Conservation (phyloP, 129 eudicot species). For the Flaveria linearis region DNA sequence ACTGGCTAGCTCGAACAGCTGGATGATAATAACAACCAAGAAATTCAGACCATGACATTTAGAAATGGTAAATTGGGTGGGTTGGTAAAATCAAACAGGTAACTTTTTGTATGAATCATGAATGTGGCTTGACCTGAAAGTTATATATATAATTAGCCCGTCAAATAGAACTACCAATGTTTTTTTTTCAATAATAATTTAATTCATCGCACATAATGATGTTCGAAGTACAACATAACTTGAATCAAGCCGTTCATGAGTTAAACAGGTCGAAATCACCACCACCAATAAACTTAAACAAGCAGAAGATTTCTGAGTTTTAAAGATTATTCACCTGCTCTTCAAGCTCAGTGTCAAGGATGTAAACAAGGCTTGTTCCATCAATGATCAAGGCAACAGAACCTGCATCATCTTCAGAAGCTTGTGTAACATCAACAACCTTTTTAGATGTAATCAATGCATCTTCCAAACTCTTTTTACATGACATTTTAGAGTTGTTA, state of each 20-base stretch:
- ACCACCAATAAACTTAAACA: not conserved
- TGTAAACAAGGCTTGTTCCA: slow-evolving; percentile 93
- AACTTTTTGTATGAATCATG: not conserved
- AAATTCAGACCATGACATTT: slow-evolving; percentile 4
- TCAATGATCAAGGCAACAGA: slow-evolving; percentile 78
- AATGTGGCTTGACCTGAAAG: not conserved
- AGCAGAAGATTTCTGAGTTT: slow-evolving; percentile 1
- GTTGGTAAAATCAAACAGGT: not conserved
- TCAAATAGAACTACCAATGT: not conserved
- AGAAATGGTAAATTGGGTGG: not conserved
- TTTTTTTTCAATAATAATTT: not conserved
- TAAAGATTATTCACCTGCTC: slow-evolving; percentile 50
- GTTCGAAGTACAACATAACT: not conserved
- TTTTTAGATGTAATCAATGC: slow-evolving; percentile 48
- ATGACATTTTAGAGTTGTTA: slow-evolving; percentile 67
- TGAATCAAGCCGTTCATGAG: not conserved
- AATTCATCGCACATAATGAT: not conserved
- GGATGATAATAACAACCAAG: slow-evolving; percentile 29
- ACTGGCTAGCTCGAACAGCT: slow-evolving; percentile 70
- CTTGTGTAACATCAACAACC: slow-evolving; percentile 25
- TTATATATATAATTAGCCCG: not conserved
- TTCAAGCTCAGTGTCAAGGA: slow-evolving; percentile 88
- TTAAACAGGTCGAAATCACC: not conserved
- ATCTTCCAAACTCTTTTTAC: slow-evolving; percentile 65
- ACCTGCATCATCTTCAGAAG: slow-evolving; percentile 40